Evolutionary conservation across 2,329 filamentous ascomycete genomes (phyloP).

Genomic region (Xylariales sp.): DNA sequence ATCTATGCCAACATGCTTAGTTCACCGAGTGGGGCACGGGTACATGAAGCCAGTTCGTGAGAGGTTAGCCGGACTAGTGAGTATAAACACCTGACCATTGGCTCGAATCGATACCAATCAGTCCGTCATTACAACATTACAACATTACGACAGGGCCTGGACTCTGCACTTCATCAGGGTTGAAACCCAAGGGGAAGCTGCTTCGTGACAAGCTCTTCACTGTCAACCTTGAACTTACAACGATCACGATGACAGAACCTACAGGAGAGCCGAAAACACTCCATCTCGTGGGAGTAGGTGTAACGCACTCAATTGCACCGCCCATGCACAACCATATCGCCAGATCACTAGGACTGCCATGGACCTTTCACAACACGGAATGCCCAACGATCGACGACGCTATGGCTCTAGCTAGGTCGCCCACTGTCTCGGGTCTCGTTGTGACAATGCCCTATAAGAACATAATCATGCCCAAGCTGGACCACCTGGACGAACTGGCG

Average conservation of each 20-base stretch:
- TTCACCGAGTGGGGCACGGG: no score
- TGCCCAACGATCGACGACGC: conserved; percentile 1
- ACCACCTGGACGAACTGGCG: background rate
- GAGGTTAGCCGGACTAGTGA: no score
- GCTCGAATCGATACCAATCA: no score
- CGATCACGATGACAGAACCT: conserved; percentile 1
- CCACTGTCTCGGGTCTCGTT: background rate
- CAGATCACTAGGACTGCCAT: background rate
- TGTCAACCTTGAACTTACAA: no score
- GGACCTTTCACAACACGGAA: conserved; percentile 3
- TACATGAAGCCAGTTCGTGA: no score
- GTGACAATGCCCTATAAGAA: conserved; percentile 7
- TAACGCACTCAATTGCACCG: conserved; percentile 1
- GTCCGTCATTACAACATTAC: no score
- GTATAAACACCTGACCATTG: no score
- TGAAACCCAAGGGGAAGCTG: background rate
- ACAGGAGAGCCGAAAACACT: background rate
- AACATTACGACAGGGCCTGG: no score
- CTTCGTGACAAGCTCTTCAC: no score
- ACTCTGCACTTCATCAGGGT: background rate
- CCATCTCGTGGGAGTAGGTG: conserved; percentile 1
- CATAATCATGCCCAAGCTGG: conserved; percentile 1
- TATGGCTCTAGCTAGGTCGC: background rate
- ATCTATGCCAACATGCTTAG: no score
- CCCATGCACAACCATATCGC: conserved; percentile 3